phyloP scores from a whole-genome alignment of 2,329 filamentous ascomycete species.

The Chaetomium sp. region DNA sequence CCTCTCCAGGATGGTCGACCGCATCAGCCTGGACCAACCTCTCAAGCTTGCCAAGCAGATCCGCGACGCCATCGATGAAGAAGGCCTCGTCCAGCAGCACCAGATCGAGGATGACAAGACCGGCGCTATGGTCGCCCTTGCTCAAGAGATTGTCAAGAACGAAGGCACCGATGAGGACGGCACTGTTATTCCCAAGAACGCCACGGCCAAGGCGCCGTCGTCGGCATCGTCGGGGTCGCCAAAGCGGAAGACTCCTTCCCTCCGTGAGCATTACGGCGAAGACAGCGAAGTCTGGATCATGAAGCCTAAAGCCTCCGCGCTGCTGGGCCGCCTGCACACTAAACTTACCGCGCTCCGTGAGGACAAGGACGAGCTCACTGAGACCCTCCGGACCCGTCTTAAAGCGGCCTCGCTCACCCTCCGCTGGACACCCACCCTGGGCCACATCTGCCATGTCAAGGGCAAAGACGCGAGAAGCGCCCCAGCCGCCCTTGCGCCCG shows the following conservation, averaged over 20 bases:
- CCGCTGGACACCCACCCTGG: slow-evolving; percentile 79
- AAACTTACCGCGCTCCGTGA: slow-evolving; percentile 54
- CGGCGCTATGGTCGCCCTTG: slow-evolving; percentile 63
- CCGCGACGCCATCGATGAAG: slow-evolving; percentile 78
- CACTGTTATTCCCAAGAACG: slow-evolving; percentile 47
- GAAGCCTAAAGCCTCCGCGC: slow-evolving; percentile 60
- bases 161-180: slow-evolving; percentile 57
- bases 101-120: slow-evolving; percentile 67
- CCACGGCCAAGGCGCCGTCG: slow-evolving; percentile 25
- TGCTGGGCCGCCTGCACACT: slow-evolving; percentile 60
- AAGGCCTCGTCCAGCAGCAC: slow-evolving; percentile 77
- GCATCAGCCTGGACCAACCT: slow-evolving; percentile 63
- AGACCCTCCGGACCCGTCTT: slow-evolving; percentile 55
- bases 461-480: slow-evolving; percentile 59
- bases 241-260: slow-evolving; percentile 36
- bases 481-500: slow-evolving; percentile 4
- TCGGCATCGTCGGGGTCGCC: slow-evolving; percentile 20
- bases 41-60: slow-evolving; percentile 65
- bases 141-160: slow-evolving; percentile 61
- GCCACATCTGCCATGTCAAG: slow-evolving; percentile 86
- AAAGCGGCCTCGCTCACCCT: slow-evolving; percentile 62
- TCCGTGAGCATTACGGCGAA: slow-evolving; percentile 53
- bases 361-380: slow-evolving; percentile 55
- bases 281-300: slow-evolving; percentile 59
- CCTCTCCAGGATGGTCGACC: slow-evolving; percentile 41